These are phyloP conservation scores for Penicillium sp. DNA, from an alignment of 2,329 filamentous ascomycete species.

Conservation along the genomic window DNA sequence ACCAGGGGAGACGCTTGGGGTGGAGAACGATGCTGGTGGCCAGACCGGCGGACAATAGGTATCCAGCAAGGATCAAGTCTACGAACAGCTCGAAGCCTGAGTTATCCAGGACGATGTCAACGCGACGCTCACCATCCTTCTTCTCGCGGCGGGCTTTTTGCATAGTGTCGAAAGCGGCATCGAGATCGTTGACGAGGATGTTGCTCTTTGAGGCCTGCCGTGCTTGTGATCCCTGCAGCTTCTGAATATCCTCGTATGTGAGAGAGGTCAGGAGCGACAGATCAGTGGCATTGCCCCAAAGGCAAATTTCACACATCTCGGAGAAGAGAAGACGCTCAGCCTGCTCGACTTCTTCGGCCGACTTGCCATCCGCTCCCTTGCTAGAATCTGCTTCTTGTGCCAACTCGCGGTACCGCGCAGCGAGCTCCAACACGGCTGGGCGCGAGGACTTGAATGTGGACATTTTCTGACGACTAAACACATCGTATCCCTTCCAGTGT, in stretches of 20 bases:
- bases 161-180: conserved; percentile 55
- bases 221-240: conserved; percentile 83
- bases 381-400: conserved; percentile 61
- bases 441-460: conserved; percentile 88
- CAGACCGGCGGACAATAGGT: conserved; percentile 75
- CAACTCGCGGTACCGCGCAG: conserved; percentile 70
- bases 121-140: conserved; percentile 62
- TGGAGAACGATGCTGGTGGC: conserved; percentile 85
- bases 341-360: conserved; percentile 52
- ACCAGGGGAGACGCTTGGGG: conserved; percentile 95
- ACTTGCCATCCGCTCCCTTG: conserved; percentile 37
- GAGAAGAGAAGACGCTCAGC: conserved; percentile 75
- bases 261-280: conserved; percentile 84
- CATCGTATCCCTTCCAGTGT: conserved; percentile 85
- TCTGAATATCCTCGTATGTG: conserved; percentile 94
- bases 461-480: conserved; percentile 86
- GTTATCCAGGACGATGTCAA: conserved; percentile 96
- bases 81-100: conserved; percentile 97
- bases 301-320: conserved; percentile 93
- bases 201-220: conserved; percentile 85
- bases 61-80: conserved; percentile 86
- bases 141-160: conserved; percentile 50
- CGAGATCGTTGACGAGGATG: conserved; percentile 82
- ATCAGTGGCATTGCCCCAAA: conserved; percentile 97
- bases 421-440: conserved; percentile 76